Base-by-base conservation (phyloP, 345 rosid genomes). In the Abelmoschus esculentus region DNA sequence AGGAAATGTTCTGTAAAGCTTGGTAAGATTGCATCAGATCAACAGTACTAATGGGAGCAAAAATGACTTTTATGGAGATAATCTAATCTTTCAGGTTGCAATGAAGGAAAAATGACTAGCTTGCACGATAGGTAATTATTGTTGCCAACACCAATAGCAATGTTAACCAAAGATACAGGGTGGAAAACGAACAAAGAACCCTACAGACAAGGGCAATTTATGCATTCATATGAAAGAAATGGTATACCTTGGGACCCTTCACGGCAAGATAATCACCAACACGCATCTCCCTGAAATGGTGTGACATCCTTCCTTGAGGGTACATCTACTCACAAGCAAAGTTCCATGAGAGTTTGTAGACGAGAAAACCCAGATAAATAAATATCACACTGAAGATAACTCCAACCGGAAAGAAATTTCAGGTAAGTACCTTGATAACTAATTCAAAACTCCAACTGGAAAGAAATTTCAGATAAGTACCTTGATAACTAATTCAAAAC, bases 271-370 rank as follows among this genome's bases (percentile, higher is more conserved):
- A 72, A 82, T 91, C 89, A 73, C 93, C 97, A 69, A 87, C 97
- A 40, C 74, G 80, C 91, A 95, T 82, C 89, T 95, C 96, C 10
- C 98, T 86, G 77, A 95, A 95, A 84, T 95, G 99, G 79, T 91
- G 98, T 67, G 99, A 95, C 98, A 95, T 95, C 80, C 96, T 83
- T 82, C 99, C 99, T 87, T 88, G 96, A 6, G 99, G 93, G 74
- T 95, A 95, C 99, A 95, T 95, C 99, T 95, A 74, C 12, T 71
- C 52, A 26, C 46, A 72, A 61, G 36, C 10, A 70, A 73, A 66
- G 49, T 62, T 31, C 58, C 76, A 26, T 64, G 19, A 18, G 52
- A 64, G 14, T 36, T 58, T 47, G 57, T 15, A 66, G 13, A 65
- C 4, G 40, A 11, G 8, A 47, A 28, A 57, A 8, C 57, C 19